Conservation (phyloP, 2,329 filamentous ascomycete species). For the Piedraia hortae region DNA sequence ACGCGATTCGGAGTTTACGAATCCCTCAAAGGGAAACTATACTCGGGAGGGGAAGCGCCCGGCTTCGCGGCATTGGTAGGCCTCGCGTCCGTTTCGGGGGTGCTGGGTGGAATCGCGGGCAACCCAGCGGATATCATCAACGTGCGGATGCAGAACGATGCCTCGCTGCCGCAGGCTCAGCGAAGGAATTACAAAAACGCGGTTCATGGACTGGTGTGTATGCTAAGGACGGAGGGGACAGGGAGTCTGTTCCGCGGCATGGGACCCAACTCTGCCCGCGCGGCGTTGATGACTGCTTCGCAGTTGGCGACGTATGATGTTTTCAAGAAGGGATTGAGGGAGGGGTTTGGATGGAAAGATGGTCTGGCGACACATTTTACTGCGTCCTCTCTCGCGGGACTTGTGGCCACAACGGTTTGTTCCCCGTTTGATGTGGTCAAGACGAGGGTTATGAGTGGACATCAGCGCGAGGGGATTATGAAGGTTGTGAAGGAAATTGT, state of each 20-base stretch:
- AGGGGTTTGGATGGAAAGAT: conserved; percentile 36
- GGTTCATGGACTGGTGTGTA: conserved; percentile 58
- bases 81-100: conserved; percentile 60
- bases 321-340: conserved; percentile 44
- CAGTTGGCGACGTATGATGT: conserved; percentile 67
- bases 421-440: conserved; percentile 75
- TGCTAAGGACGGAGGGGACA: conserved; percentile 59
- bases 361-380: conserved; percentile 52
- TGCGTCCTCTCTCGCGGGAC: conserved; percentile 49
- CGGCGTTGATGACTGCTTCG: conserved; percentile 64
- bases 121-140: conserved; percentile 94
- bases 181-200: conserved; percentile 77
- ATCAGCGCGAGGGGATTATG: conserved; percentile 24
- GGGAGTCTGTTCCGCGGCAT: conserved; percentile 59
- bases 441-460: conserved; percentile 57
- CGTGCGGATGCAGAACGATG: conserved; percentile 92
- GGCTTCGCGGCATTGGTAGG: conserved; percentile 45
- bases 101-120: conserved; percentile 66
- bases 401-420: conserved; percentile 62
- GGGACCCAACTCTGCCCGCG: conserved; percentile 54
- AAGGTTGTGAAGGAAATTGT: conserved; percentile 39
- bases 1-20: conserved; percentile 94
- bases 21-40: conserved; percentile 50
- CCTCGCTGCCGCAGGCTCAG: conserved; percentile 42
- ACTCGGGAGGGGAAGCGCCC: conserved; percentile 24